phyloP scores from a whole-genome alignment of 2,329 filamentous ascomycete genomes.

The Sclerotinia sclerotiorum region DNA sequence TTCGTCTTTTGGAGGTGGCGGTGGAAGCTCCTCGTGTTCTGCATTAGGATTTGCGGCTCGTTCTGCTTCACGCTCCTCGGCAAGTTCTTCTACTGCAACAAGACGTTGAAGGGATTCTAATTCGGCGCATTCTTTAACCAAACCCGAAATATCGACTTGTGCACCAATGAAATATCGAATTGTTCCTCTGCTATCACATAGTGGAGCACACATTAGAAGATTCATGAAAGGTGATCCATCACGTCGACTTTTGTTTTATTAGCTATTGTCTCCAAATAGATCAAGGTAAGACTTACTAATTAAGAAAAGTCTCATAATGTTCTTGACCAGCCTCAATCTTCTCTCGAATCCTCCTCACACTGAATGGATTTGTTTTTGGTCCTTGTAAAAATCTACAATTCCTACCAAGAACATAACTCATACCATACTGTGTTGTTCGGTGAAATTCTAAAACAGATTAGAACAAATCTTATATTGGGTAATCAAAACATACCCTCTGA shows the following conservation, averaged over 20 bases:
- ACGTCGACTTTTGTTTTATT: conserved; percentile 48
- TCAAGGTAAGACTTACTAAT: conserved; percentile 53
- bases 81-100: conserved; percentile 33
- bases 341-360: conserved; percentile 60
- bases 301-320: conserved; percentile 71
- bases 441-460: conserved; percentile 61
- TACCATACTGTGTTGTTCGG: conserved; percentile 71
- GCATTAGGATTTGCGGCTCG: conserved; percentile 28
- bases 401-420: conserved; percentile 69
- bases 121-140: conserved; percentile 60
- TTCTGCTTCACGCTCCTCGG: conserved; percentile 36
- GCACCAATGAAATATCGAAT: conserved; percentile 66
- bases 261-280: conserved; percentile 17
- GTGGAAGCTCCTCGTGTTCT: neutral
- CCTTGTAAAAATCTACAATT: conserved; percentile 81
- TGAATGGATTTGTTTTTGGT: conserved; percentile 65
- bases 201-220: conserved; percentile 62
- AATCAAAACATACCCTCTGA: conserved; percentile 59
- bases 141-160: conserved; percentile 63
- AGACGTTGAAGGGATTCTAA: conserved; percentile 57
- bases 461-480: neutral
- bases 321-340: conserved; percentile 64
- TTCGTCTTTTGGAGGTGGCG: conserved; percentile 52
- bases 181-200: conserved; percentile 60
- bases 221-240: conserved; percentile 70